A percentile compares a stretch with the other conserved stretches of the same genome.
These are phyloP conservation scores for Apiospora marii DNA, from an alignment of 2,329 filamentous ascomycete species.

Conservation along the genomic window DNA sequence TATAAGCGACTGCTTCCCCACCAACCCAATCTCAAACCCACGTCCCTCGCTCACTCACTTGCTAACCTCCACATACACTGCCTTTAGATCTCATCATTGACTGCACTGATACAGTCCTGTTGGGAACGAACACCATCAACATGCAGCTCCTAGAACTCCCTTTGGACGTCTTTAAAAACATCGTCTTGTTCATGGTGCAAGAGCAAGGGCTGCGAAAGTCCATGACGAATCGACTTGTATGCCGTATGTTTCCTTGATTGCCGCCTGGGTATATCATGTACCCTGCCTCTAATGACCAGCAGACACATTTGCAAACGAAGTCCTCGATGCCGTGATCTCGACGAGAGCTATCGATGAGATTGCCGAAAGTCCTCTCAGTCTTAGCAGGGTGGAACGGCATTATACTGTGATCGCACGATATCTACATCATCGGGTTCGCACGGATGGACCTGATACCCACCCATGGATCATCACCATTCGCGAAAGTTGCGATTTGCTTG, in stretches of 20 bases:
- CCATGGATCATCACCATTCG: slow-evolving; percentile 7
- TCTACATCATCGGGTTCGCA: slow-evolving; percentile 10
- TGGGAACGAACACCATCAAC: neutral
- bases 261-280: no score
- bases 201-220: neutral
- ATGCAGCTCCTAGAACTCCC: slow-evolving; percentile 16
- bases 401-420: neutral
- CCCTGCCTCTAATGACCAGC: neutral
- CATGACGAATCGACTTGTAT: slow-evolving; percentile 2
- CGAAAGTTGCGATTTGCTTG: neutral
- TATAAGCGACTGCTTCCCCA: neutral
- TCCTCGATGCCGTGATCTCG: slow-evolving; percentile 17
- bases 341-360: slow-evolving; percentile 6
- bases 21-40: neutral
- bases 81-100: neutral
- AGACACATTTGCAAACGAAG: slow-evolving; percentile 19
- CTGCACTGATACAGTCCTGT: neutral
- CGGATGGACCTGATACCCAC: slow-evolving; percentile 8
- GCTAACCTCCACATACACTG: neutral
- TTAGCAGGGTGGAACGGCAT: neutral
- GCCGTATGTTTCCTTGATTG: neutral
- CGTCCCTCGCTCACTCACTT: neutral
- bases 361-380: neutral
- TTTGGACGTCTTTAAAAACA: neutral
- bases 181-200: neutral